phyloP scores from a whole-genome alignment of 371 early-diverging fungal species.

The Lichtheimia hyalospora region DNA sequence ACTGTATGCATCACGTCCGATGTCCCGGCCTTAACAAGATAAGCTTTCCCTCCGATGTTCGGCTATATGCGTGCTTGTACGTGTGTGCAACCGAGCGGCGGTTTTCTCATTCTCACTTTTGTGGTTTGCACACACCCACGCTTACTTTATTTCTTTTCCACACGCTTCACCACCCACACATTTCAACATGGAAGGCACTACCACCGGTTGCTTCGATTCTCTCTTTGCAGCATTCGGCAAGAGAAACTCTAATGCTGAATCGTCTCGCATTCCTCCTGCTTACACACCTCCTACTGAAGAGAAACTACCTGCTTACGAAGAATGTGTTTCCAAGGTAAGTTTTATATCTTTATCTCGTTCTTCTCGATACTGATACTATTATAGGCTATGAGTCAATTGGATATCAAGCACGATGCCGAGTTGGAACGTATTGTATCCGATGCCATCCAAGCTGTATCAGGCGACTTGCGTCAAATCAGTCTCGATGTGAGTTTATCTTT shows the following conservation, averaged over 20 bases:
- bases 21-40: background rate
- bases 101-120: background rate
- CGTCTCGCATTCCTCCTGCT: slow-evolving; percentile 1
- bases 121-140: background rate
- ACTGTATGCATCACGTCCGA: background rate
- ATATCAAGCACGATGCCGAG: slow-evolving; percentile 18
- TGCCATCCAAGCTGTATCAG: slow-evolving; percentile 38
- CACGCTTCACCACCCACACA: background rate
- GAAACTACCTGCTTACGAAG: slow-evolving; percentile 28
- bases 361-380: background rate
- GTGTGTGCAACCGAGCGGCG: background rate
- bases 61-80: background rate
- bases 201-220: slow-evolving; percentile 17
- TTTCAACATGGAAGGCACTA: slow-evolving; percentile 8
- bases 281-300: slow-evolving; percentile 8
- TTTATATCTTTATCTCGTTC: background rate
- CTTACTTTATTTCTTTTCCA: slow-evolving; percentile 1
- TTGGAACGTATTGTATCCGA: slow-evolving; percentile 24
- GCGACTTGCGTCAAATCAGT: slow-evolving; percentile 45
- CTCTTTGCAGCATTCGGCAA: slow-evolving; percentile 15
- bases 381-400: slow-evolving; percentile 24
- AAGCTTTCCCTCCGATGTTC: slow-evolving; percentile 1
- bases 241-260: slow-evolving; percentile 1
- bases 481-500: slow-evolving; percentile 31
- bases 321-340: slow-evolving; percentile 22